These are phyloP conservation scores for Juglanconis oblonga DNA, from an alignment of 2,329 filamentous ascomycete genomes.

Conservation along the genomic window DNA sequence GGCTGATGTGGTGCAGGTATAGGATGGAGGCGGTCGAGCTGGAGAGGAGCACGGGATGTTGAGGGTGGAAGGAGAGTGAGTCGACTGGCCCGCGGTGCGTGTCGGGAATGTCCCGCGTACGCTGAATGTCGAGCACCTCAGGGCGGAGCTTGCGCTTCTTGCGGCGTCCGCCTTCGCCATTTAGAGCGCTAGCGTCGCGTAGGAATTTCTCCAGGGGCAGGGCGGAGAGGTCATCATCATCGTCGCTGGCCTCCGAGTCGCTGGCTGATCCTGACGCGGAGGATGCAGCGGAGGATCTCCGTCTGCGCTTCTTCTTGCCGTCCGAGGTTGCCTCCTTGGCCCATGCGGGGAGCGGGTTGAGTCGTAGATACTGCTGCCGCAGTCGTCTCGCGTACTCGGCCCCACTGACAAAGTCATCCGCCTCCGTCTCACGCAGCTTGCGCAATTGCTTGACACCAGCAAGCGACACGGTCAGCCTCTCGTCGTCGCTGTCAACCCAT, in stretches of 20 bases:
- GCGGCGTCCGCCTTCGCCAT: constrained; percentile 41
- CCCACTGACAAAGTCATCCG: constrained; percentile 82
- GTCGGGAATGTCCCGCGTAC: constrained; percentile 80
- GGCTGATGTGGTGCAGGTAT: constrained; percentile 84
- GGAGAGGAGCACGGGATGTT: constrained; percentile 83
- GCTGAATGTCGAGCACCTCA: constrained; percentile 86
- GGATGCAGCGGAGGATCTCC: constrained; percentile 48
- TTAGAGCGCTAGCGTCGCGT: constrained; percentile 69
- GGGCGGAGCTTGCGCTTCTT: constrained; percentile 74
- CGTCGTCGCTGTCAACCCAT: constrained; percentile 97
- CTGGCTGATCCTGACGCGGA: constrained; percentile 30
- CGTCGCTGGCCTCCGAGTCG: constrained; percentile 27
- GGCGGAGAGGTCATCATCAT: constrained; percentile 59
- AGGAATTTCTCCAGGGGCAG: constrained; percentile 79
- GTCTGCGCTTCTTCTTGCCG: constrained; percentile 47
- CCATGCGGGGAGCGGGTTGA: constrained; percentile 62
- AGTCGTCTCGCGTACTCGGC: constrained; percentile 80
- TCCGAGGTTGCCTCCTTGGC: constrained; percentile 46
- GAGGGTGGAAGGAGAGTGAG: constrained; percentile 84
- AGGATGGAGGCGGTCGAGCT: constrained; percentile 82
- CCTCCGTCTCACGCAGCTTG: constrained; percentile 77
- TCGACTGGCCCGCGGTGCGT: constrained; percentile 76
- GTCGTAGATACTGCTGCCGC: constrained; percentile 68
- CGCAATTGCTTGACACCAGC: constrained; percentile 71
- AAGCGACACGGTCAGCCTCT: constrained; percentile 79